Evolutionary conservation across 2,329 filamentous ascomycete genomes (phyloP).

Genomic region (Diplocarpon rosae): DNA sequence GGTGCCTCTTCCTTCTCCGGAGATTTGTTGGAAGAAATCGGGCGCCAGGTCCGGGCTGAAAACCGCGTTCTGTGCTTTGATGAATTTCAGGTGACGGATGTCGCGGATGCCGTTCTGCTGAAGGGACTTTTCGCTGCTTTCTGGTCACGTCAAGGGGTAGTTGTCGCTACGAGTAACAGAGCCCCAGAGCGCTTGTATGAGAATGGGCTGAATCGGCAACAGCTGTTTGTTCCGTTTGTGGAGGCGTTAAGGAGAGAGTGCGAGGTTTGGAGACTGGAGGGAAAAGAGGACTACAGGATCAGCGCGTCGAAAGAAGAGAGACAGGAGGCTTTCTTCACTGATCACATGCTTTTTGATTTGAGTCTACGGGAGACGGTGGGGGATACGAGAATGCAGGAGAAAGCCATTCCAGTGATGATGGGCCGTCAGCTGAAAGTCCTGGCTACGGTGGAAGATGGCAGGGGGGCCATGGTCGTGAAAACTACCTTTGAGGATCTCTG

Average conservation of each 20-base stretch:
- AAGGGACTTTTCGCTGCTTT: slow-evolving; percentile 6
- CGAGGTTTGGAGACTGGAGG: slow-evolving; percentile 10
- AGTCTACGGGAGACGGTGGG: neutral
- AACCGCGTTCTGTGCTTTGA: slow-evolving; percentile 9
- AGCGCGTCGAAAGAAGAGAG: neutral
- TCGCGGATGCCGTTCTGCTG: slow-evolving; percentile 10
- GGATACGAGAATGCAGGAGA: neutral
- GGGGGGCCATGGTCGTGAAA: slow-evolving; percentile 1
- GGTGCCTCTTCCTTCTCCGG: neutral
- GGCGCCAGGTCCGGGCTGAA: slow-evolving; percentile 1
- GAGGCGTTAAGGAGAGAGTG: slow-evolving; percentile 5
- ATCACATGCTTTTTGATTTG: neutral
- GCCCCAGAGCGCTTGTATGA: slow-evolving; percentile 6
- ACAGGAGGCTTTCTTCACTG: slow-evolving; percentile 4
- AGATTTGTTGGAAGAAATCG: slow-evolving; percentile 5
- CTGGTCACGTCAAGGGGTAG: slow-evolving; percentile 5
- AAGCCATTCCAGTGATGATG: slow-evolving; percentile 5
- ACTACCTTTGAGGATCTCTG: slow-evolving; percentile 7
- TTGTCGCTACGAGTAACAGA: slow-evolving; percentile 7
- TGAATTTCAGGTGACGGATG: slow-evolving; percentile 11
- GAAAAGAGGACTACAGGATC: slow-evolving; percentile 9
- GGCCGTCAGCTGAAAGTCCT: slow-evolving; percentile 1
- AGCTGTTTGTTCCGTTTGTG: slow-evolving; percentile 9
- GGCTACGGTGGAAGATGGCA: neutral
- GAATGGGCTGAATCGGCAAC: slow-evolving; percentile 7